A percentile compares a stretch with the other conserved stretches of the same genome.
Evolutionary conservation across 2,329 filamentous ascomycete genomes (phyloP).

Genomic region (Amauroascus verrucosus): DNA sequence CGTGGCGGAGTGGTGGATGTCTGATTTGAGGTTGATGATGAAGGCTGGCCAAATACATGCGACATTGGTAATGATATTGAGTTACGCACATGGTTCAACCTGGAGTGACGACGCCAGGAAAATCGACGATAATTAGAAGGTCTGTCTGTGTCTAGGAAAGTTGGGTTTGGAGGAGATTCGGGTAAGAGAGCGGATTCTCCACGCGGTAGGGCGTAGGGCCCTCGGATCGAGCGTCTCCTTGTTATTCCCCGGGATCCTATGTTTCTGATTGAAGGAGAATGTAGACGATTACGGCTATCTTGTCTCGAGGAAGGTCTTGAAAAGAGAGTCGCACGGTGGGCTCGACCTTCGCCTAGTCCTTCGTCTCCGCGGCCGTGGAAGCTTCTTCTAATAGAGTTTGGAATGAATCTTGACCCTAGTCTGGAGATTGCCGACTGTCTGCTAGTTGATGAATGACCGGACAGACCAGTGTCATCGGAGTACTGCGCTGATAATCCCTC

Average conservation of each 20-base stretch:
- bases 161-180: slow-evolving; percentile 22
- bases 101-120: slow-evolving; percentile 32
- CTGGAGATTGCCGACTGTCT: slow-evolving; percentile 41
- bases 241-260: slow-evolving; percentile 32
- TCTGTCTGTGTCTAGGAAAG: slow-evolving; percentile 23
- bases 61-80: slow-evolving; percentile 37
- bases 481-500: slow-evolving; percentile 24
- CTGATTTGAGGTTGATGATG: slow-evolving; percentile 20
- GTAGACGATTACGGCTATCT: slow-evolving; percentile 26
- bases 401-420: slow-evolving; percentile 39
- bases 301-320: slow-evolving; percentile 30
- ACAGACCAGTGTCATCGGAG: slow-evolving; percentile 25
- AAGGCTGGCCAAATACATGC: slow-evolving; percentile 35
- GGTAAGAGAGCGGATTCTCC: slow-evolving; percentile 26
- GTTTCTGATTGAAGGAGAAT: slow-evolving; percentile 34
- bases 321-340: slow-evolving; percentile 35
- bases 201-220: slow-evolving; percentile 33
- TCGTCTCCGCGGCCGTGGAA: slow-evolving; percentile 39
- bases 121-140: slow-evolving; percentile 24
- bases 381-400: slow-evolving; percentile 37
- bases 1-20: slow-evolving; percentile 22
- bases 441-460: slow-evolving; percentile 29
- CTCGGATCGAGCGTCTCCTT: slow-evolving; percentile 32
- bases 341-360: slow-evolving; percentile 36
- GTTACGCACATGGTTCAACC: slow-evolving; percentile 35